Evolutionary conservation across 129 eudicot genomes (phyloP).

Genomic region (carrot (Daucus carota)): DH1_v3.0 NC_030385.2:20655001-20655500

Average conservation of each 20-base stretch:
- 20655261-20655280: background rate
- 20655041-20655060: slow-evolving; percentile 72
- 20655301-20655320: background rate
- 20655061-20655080: slow-evolving; percentile 69
- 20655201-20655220: background rate
- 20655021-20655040: slow-evolving; percentile 60
- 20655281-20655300: background rate
- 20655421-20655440: background rate
- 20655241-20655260: background rate
- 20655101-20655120: slow-evolving; percentile 8
- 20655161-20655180: background rate
- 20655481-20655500: too few species aligned
- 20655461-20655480: too few species aligned
- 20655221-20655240: background rate
- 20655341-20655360: background rate
- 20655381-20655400: background rate
- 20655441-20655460: too few species aligned
- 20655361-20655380: background rate
- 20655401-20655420: background rate
- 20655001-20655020: slow-evolving; percentile 74
- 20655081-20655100: slow-evolving; percentile 37
- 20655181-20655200: background rate
- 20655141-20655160: background rate
- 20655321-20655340: background rate
- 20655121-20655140: background rate